These are phyloP conservation scores for Solanum ossicruentum DNA, from an alignment of 257 asterid genomes.

Conservation along the genomic window DNA sequence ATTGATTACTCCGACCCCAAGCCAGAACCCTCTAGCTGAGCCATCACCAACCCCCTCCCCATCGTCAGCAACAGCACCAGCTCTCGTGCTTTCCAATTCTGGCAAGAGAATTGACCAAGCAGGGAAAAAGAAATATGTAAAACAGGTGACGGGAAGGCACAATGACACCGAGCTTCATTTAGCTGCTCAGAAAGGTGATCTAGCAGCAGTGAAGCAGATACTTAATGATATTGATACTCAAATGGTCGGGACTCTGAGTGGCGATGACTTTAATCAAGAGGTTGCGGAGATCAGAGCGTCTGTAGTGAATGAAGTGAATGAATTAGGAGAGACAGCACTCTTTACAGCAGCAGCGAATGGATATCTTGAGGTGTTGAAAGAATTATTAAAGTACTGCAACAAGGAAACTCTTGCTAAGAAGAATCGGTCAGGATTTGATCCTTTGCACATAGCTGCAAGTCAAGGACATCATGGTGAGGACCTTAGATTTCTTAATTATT, in stretches of 20 bases:
- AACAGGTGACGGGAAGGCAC: slow-evolving; percentile 44
- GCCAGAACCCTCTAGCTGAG: slow-evolving; percentile 20
- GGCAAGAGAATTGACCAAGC: slow-evolving; percentile 44
- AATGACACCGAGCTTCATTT: slow-evolving; percentile 43
- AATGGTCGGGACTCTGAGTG: slow-evolving; percentile 27
- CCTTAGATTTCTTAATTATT: not conserved
- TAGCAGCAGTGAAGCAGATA: slow-evolving; percentile 30
- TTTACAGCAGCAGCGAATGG: slow-evolving; percentile 42
- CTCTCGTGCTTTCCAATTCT: slow-evolving; percentile 42
- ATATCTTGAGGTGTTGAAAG: slow-evolving; percentile 37
- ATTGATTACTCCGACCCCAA: slow-evolving; percentile 6
- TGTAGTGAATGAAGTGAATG: slow-evolving; percentile 38
- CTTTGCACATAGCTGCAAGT: slow-evolving; percentile 38
- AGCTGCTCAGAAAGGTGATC: slow-evolving; percentile 46
- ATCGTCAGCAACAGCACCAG: slow-evolving; percentile 38
- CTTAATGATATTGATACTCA: slow-evolving; percentile 32
- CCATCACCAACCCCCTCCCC: slow-evolving; percentile 30
- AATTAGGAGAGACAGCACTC: slow-evolving; percentile 33
- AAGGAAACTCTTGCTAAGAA: slow-evolving; percentile 32
- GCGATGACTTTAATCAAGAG: slow-evolving; percentile 33
- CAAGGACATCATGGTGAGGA: slow-evolving; percentile 37
- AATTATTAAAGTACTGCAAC: slow-evolving; percentile 27
- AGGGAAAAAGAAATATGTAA: slow-evolving; percentile 44
- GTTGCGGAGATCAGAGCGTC: slow-evolving; percentile 43
- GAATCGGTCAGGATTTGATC: slow-evolving; percentile 32